Percentiles rank a stretch among this genome's conserved stretches.
Evolutionary conservation across 495 filamentous ascomycete genomes (phyloP).

Genomic region (Physcia stellaris): DNA sequence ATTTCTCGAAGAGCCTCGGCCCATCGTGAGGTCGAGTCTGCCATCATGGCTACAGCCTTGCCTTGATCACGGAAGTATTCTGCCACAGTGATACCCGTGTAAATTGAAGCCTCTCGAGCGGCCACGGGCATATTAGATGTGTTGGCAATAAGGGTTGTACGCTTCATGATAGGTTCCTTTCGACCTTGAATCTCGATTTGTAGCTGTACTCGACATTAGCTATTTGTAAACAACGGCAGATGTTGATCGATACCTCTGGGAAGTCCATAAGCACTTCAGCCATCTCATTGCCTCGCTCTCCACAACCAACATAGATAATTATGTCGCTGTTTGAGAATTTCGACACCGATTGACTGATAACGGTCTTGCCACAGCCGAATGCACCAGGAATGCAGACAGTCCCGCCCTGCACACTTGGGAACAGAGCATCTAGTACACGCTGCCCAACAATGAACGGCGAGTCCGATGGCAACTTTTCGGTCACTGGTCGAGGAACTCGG

Average conservation of each 20-base stretch:
- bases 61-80: conserved; percentile 99
- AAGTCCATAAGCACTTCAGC: conserved; percentile 99
- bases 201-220: conserved; percentile 36
- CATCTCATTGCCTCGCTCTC: conserved; percentile 99
- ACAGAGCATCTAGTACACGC: conserved; percentile 92
- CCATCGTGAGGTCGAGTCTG: conserved; percentile 96
- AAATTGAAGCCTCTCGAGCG: conserved; percentile 96
- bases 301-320: conserved; percentile 96
- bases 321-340: conserved; percentile 99
- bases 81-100: conserved; percentile 94
- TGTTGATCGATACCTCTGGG: conserved; percentile 47
- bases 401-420: conserved; percentile 91
- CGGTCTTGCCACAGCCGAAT: conserved; percentile 98
- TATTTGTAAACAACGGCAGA: background rate
- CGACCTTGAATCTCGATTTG: conserved; percentile 81
- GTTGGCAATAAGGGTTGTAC: conserved; percentile 94
- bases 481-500: conserved; percentile 80
- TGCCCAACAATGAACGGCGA: conserved; percentile 91
- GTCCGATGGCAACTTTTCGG: conserved; percentile 78
- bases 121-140: conserved; percentile 99
- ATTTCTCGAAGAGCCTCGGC: conserved; percentile 97
- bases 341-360: conserved; percentile 94
- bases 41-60: conserved; percentile 98
- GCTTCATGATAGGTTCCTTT: conserved; percentile 99
- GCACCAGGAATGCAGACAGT: conserved; percentile 97